phyloP scores from a whole-genome alignment of 345 rosid genomes.

The Iberis pinnata region DNA sequence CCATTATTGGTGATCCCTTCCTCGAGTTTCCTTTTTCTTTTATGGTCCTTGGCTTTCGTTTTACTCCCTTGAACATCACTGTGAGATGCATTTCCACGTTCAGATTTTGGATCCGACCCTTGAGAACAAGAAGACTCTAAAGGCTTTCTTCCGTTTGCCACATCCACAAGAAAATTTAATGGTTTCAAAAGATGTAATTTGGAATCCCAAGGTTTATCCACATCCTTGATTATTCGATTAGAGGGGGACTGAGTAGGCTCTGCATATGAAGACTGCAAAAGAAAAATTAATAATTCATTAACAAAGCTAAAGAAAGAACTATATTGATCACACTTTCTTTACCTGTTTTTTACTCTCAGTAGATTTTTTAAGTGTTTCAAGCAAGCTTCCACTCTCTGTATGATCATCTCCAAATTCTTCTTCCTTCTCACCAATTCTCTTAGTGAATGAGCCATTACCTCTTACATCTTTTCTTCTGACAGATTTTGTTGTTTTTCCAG shows the following conservation, averaged over 20 bases:
- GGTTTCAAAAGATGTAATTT: constrained; percentile 82
- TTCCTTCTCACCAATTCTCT: constrained; percentile 45
- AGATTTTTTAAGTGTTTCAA: constrained; percentile 47
- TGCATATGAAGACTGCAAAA: constrained; percentile 41
- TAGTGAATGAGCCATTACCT: constrained; percentile 40
- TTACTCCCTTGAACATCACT: constrained; percentile 37
- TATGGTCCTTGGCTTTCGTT: constrained; percentile 49
- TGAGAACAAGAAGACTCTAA: constrained; percentile 53
- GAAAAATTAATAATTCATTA: not conserved
- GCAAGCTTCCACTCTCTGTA: constrained; percentile 55
- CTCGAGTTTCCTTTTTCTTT: constrained; percentile 37
- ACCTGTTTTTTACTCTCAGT: constrained; percentile 65
- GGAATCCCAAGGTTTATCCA: constrained; percentile 48
- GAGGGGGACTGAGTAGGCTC: constrained; percentile 38
- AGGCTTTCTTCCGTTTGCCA: constrained; percentile 75
- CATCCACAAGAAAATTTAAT: constrained; percentile 87
- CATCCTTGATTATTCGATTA: constrained; percentile 36
- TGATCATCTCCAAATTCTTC: constrained; percentile 49
- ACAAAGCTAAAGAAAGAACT: constrained; percentile 16
- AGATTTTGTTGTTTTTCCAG: constrained; percentile 71
- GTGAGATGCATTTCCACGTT: constrained; percentile 30
- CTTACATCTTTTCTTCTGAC: constrained; percentile 48
- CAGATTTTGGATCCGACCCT: constrained; percentile 41
- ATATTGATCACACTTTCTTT: constrained; percentile 27
- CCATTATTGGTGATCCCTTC: constrained; percentile 40